phyloP scores from a whole-genome alignment of 2,329 filamentous ascomycete species.

The Fusarium solani-melongenae region DNA sequence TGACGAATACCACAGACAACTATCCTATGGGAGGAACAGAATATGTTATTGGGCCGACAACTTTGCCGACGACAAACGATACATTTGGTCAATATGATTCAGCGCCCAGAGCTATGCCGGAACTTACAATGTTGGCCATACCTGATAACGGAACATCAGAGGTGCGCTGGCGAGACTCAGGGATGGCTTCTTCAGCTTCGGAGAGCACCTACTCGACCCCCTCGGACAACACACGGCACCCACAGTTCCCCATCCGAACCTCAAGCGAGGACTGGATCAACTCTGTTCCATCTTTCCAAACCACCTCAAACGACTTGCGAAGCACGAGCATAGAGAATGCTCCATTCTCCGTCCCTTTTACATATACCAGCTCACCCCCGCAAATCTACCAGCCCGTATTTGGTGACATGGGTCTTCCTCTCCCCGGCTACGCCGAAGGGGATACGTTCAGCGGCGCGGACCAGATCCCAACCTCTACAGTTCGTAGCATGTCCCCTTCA shows the following conservation, averaged over 20 bases:
- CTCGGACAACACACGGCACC: conserved; percentile 50
- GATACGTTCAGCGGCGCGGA: conserved; percentile 50
- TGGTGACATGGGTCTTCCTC: conserved; percentile 45
- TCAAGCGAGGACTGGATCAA: conserved; percentile 49
- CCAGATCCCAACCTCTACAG: conserved; percentile 53
- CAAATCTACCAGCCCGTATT: conserved; percentile 49
- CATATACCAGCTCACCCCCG: conserved; percentile 45
- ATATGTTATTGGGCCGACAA: conserved; percentile 37
- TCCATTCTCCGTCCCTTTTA: conserved; percentile 43
- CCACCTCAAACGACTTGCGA: conserved; percentile 25
- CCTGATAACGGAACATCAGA: conserved; percentile 33
- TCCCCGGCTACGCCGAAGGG: conserved; percentile 52
- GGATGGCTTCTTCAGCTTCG: conserved; percentile 58
- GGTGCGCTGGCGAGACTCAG: conserved; percentile 51
- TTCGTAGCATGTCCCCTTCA: conserved; percentile 63
- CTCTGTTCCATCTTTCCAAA: conserved; percentile 44
- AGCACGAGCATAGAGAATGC: conserved; percentile 35
- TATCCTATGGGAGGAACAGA: conserved; percentile 34
- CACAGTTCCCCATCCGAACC: conserved; percentile 41
- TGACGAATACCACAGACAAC: conserved; percentile 30
- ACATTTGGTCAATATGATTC: conserved; percentile 31
- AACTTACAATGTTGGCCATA: conserved; percentile 38
- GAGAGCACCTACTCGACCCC: conserved; percentile 61
- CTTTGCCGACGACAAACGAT: conserved; percentile 29
- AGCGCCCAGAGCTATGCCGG: conserved; percentile 38